Base-by-base conservation (phyloP, 2,329 filamentous ascomycete species). In the Blumeria hordei region DNA sequence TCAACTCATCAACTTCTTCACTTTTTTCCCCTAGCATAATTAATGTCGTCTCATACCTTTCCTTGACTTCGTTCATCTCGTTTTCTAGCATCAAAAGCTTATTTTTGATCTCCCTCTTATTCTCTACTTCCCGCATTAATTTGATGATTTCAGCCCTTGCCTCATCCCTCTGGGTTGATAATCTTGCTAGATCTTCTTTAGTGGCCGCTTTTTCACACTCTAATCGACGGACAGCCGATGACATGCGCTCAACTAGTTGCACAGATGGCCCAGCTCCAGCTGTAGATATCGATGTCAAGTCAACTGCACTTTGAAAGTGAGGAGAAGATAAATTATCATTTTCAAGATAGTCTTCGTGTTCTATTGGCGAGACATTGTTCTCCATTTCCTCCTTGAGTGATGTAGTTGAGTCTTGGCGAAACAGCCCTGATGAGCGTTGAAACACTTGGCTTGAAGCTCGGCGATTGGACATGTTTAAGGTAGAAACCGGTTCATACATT, bases 1-100 rank as follows among this genome's bases (percentile, higher is more conserved):
- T 80, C 60, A 98, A 71, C 72, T 98, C 92, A 64, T 94, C 88
- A 1, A 94, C 88, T 64, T 83, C 72, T 72, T 98, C 92, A 67
- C 87, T 94, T 76, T 94, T 94, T 75, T 98, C 92, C 1, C 92
- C 92, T 56, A 98, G 70, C 79, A 96, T 82, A 70, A 96, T 88
- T 54, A 98, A 72, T 57, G 87, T 93, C 12, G 88, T 92, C 65
- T 94, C 81, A 66, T 96, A 94, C 62, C 90, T 75, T 58, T 78
- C 72, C 63, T 85, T 81, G 59, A 95, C 71, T 44, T 78, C 76
- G 33, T 69, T 70, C 53, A 94, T 71, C 61, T 87, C 77, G 49
- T 68, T 70, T 66, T 93, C 82, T 12, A 95, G 67, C 57, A 75
- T 73, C 18, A 72, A 70, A 0, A 88, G 75, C 57, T 74, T 77